Percentiles rank a stretch among this genome's conserved stretches.
These are phyloP conservation scores for Metschnikowia similis DNA, from an alignment of 805 yeast species.

Conservation along the genomic window DNA sequence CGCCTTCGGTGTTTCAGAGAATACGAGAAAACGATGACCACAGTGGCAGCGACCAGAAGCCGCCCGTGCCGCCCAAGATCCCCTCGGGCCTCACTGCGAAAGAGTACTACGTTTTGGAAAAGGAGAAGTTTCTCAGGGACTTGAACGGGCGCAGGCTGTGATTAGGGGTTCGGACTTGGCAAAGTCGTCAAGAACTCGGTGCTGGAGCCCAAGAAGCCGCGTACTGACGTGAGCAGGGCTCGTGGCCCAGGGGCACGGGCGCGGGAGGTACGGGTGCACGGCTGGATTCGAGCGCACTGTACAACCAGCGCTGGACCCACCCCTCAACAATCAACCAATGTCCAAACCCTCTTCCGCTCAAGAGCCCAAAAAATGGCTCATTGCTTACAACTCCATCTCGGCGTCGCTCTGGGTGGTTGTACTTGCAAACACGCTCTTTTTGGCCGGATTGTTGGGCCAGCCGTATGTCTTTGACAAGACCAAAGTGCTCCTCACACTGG, in stretches of 20 bases:
- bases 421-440: slow-evolving; percentile 36
- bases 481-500: slow-evolving; percentile 50
- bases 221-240: too few relatives aligned
- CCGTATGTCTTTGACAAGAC: slow-evolving; percentile 63
- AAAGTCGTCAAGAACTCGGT: not conserved
- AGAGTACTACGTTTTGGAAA: slow-evolving; percentile 41
- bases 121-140: slow-evolving; percentile 36
- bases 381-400: slow-evolving; percentile 40
- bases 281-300: not conserved
- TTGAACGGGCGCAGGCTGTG: slow-evolving; percentile 31
- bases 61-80: slow-evolving; percentile 42
- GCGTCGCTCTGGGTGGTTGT: slow-evolving; percentile 41
- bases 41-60: slow-evolving; percentile 27
- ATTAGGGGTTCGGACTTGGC: too few relatives aligned
- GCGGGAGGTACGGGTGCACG: slow-evolving; percentile 15
- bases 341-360: slow-evolving; percentile 3
- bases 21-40: slow-evolving; percentile 19
- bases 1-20: slow-evolving; percentile 35
- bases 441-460: slow-evolving; percentile 47
- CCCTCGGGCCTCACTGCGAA: slow-evolving; percentile 39
- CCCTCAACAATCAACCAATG: not conserved
- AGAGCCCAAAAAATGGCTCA: slow-evolving; percentile 34
- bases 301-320: not conserved
- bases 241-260: slow-evolving; percentile 22
- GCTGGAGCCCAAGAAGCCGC: too few relatives aligned